Conservation (phyloP, 306 rosid genomes). For the Trifolium repens region DNA sequence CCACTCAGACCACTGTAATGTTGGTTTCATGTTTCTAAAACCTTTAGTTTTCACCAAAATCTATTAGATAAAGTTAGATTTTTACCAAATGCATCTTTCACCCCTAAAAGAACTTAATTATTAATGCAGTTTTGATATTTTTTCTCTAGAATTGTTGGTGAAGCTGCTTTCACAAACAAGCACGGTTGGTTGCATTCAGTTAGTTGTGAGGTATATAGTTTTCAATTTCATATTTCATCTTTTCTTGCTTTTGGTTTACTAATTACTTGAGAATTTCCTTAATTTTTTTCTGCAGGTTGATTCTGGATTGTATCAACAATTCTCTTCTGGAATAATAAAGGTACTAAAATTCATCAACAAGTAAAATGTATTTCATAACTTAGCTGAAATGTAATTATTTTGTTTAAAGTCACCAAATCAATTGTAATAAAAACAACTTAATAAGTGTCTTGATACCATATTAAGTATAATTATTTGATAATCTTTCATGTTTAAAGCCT, state of each 20-base stretch:
- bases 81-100: neutral
- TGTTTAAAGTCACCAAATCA: slow-evolving; percentile 11
- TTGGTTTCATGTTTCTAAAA: slow-evolving; percentile 1
- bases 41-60: neutral
- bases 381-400: slow-evolving; percentile 11
- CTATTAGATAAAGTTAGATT: neutral
- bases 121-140: slow-evolving; percentile 40
- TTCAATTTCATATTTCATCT: slow-evolving; percentile 1
- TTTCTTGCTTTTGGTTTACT: slow-evolving; percentile 26
- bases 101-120: neutral
- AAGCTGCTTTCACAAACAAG: slow-evolving; percentile 74
- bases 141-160: slow-evolving; percentile 67
- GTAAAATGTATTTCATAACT: slow-evolving; percentile 10
- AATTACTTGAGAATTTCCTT: slow-evolving; percentile 10
- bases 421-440: neutral
- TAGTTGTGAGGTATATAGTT: slow-evolving; percentile 4
- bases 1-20: neutral
- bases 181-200: slow-evolving; percentile 68
- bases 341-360: slow-evolving; percentile 45
- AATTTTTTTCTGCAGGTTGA: slow-evolving; percentile 53
- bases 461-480: slow-evolving; percentile 6
- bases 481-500: slow-evolving; percentile 25
- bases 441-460: neutral
- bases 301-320: slow-evolving; percentile 56
- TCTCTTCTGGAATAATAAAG: slow-evolving; percentile 78